A percentile compares a stretch with the other conserved stretches of the same genome.
phyloP scores from a whole-genome alignment of 1,284 basidiomycete species.

The Ustilago xerochloae region DNA sequence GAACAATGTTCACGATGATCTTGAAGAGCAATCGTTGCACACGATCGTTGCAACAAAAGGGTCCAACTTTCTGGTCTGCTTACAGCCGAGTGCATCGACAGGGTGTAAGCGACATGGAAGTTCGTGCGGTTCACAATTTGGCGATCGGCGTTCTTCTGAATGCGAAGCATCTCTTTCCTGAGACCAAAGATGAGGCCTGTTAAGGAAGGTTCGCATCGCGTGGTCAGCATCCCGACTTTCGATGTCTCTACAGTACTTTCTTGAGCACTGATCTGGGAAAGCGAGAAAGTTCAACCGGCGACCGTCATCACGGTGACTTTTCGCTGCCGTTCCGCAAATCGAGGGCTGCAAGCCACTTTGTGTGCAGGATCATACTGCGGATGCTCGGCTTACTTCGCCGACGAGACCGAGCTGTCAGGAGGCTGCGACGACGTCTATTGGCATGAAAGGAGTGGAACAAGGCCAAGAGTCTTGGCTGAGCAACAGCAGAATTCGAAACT shows the following conservation, averaged over 20 bases:
- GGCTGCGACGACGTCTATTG: background rate
- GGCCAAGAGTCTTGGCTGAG: constrained; percentile 3
- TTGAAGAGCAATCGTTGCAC: too few relatives aligned
- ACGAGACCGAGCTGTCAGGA: background rate
- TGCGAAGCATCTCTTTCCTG: background rate
- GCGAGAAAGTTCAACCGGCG: background rate
- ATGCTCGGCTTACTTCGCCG: background rate
- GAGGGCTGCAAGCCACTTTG: background rate
- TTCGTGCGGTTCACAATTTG: background rate
- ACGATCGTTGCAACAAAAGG: background rate
- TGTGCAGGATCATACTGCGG: background rate
- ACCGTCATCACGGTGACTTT: background rate
- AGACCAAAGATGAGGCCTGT: background rate
- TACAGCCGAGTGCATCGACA: background rate
- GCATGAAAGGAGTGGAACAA: background rate
- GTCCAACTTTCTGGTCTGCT: background rate
- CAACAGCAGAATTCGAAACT: background rate
- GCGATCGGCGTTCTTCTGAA: background rate
- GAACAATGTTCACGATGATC: background rate
- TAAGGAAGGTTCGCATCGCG: background rate
- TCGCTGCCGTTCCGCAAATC: background rate
- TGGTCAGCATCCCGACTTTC: too few relatives aligned
- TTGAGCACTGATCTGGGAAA: background rate
- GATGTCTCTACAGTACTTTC: background rate
- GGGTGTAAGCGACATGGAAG: background rate